Evolutionary conservation across 2,329 filamentous ascomycete genomes (phyloP).

Genomic region (Cercospora citrullina): DNA sequence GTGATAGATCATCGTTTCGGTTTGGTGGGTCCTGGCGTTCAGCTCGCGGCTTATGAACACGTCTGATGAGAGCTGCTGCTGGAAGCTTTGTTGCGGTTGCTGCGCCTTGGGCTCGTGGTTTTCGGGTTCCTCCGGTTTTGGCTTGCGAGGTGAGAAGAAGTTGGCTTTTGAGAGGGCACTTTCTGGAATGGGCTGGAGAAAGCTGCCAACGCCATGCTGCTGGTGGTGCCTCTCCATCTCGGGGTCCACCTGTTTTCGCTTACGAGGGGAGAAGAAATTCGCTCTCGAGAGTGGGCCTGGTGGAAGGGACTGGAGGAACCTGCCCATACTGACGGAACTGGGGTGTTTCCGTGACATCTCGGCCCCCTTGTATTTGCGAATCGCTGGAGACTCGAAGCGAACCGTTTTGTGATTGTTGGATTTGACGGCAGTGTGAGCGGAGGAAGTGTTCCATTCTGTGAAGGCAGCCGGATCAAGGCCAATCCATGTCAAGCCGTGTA

Average conservation of each 20-base stretch:
- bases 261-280: background rate
- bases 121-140: background rate
- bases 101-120: background rate
- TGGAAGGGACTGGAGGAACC: background rate
- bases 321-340: conserved; percentile 5
- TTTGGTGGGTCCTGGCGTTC: background rate
- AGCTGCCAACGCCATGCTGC: background rate
- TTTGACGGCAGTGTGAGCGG: background rate
- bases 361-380: background rate
- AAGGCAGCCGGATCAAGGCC: background rate
- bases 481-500: background rate
- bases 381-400: background rate
- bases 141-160: background rate
- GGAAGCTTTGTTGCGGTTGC: background rate
- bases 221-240: background rate
- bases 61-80: background rate
- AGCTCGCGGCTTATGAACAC: background rate
- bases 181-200: background rate
- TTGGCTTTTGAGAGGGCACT: background rate
- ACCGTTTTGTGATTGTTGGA: background rate
- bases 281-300: background rate
- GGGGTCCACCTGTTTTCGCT: background rate
- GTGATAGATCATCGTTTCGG: background rate
- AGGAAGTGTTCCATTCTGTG: background rate
- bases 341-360: conserved; percentile 6